A percentile compares a stretch with the other conserved stretches of the same genome.
Evolutionary conservation across 2,329 filamentous ascomycete genomes (phyloP).

Genomic region (Alternaria tenuissima): DNA sequence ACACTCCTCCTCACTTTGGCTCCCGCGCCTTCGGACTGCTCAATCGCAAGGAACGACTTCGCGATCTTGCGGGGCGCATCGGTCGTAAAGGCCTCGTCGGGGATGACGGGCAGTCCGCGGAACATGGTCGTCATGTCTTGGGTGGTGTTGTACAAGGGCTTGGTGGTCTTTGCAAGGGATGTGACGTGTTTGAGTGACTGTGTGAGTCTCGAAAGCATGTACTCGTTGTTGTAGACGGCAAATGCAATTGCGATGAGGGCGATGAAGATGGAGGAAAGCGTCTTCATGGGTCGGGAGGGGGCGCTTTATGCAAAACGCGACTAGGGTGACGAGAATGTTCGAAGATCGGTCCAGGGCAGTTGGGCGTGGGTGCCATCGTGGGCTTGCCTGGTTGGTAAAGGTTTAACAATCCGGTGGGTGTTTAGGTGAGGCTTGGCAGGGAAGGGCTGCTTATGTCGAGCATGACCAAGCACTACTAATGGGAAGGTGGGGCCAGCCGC

Average conservation of each 20-base stretch:
- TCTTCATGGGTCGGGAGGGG: constrained; percentile 46
- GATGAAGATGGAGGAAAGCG: constrained; percentile 53
- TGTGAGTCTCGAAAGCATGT: constrained; percentile 52
- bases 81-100: constrained; percentile 50
- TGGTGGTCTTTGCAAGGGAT: constrained; percentile 30
- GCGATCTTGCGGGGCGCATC: constrained; percentile 73
- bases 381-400: constrained; percentile 36
- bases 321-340: constrained; percentile 44
- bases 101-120: constrained; percentile 60
- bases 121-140: constrained; percentile 51
- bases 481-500: background rate
- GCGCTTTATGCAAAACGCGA: constrained; percentile 45
- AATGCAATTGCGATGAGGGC: constrained; percentile 54
- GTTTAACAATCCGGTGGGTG: constrained; percentile 35
- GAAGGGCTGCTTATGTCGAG: constrained; percentile 26
- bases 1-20: constrained; percentile 87
- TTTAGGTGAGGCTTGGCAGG: constrained; percentile 16
- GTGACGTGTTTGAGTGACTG: constrained; percentile 41
- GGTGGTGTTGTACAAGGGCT: constrained; percentile 32
- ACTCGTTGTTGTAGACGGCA: constrained; percentile 50
- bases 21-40: constrained; percentile 88
- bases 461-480: constrained; percentile 31
- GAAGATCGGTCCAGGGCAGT: constrained; percentile 21
- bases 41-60: constrained; percentile 82
- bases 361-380: constrained; percentile 25